A percentile compares a stretch with the other conserved stretches of the same genome.
Evolutionary conservation across 2,329 filamentous ascomycete species (phyloP).

Genomic region (Colletotrichum cereale): DNA sequence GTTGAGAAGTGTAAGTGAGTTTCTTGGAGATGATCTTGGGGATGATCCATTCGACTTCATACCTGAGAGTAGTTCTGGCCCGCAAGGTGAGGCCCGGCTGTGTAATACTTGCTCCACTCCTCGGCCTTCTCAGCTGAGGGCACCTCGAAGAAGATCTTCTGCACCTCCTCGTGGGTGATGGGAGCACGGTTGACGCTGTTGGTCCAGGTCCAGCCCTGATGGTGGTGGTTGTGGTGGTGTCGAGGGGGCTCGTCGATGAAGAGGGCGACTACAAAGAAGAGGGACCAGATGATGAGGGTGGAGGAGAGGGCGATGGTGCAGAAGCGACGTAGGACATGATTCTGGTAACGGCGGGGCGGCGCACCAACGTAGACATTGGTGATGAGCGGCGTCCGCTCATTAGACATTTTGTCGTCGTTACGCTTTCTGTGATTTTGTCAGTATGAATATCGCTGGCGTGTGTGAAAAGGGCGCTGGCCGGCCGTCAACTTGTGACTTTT

Average conservation of each 20-base stretch:
- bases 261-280: conserved; percentile 63
- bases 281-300: conserved; percentile 63
- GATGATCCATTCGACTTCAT: conserved; percentile 4
- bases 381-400: conserved; percentile 76
- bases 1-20: conserved; percentile 30
- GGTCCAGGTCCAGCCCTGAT: conserved; percentile 46
- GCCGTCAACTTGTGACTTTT: neutral
- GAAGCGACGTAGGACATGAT: conserved; percentile 73
- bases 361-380: conserved; percentile 70
- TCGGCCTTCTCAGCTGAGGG: conserved; percentile 68
- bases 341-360: conserved; percentile 67
- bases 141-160: conserved; percentile 68
- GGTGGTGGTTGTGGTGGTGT: conserved; percentile 51
- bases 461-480: neutral
- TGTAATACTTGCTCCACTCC: conserved; percentile 85
- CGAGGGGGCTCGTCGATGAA: conserved; percentile 52
- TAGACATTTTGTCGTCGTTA: conserved; percentile 51
- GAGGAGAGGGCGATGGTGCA: conserved; percentile 73
- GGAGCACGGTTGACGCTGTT: conserved; percentile 43
- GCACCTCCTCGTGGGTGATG: conserved; percentile 64
- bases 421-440: conserved; percentile 29
- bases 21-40: neutral
- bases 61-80: conserved; percentile 82
- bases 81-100: conserved; percentile 79
- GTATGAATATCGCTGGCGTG: conserved; percentile 16